Percentiles rank a stretch among this genome's conserved stretches.
Conservation (phyloP, 768 basidiomycete species). For the Chalciporus pseudorubinellus region DNA sequence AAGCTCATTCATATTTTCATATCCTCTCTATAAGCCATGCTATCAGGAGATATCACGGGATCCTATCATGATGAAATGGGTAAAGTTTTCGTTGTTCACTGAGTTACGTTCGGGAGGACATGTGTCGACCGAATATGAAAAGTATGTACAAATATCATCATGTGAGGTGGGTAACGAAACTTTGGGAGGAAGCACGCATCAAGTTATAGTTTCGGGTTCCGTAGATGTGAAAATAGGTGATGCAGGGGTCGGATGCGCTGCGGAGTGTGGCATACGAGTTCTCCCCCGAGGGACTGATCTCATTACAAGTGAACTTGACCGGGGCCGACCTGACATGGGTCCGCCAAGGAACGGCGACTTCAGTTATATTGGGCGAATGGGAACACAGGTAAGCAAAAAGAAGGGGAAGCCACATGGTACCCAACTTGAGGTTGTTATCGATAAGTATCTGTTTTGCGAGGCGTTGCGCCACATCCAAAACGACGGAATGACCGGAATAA, state of each 20-base stretch:
- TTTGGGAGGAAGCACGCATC: slow-evolving; percentile 5
- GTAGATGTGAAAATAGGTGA: slow-evolving; percentile 8
- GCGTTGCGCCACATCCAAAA: slow-evolving; percentile 16
- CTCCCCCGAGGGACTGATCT: slow-evolving; percentile 9
- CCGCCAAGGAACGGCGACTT: slow-evolving; percentile 5
- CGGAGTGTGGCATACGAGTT: background rate
- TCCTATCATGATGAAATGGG: too few species aligned
- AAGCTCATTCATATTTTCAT: slow-evolving; percentile 9
- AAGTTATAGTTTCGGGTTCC: background rate
- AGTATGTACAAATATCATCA: slow-evolving; percentile 4
- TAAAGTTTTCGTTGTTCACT: background rate
- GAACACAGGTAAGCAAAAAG: background rate
- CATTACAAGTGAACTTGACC: slow-evolving; percentile 4
- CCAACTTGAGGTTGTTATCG: background rate
- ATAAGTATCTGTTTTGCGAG: background rate
- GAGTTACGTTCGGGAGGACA: slow-evolving; percentile 16
- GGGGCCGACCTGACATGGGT: slow-evolving; percentile 11
- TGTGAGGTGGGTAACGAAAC: slow-evolving; percentile 1
- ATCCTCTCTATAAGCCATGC: slow-evolving; percentile 5
- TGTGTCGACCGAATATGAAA: background rate
- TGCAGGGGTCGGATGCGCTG: slow-evolving; percentile 3
- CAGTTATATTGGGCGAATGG: background rate
- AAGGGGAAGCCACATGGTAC: slow-evolving; percentile 1
- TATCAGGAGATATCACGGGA: slow-evolving; percentile 17
- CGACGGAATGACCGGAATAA: background rate